These are phyloP conservation scores for Podila epicladia DNA, from an alignment of 192 early-diverging fungal genomes.

Conservation along the genomic window DNA sequence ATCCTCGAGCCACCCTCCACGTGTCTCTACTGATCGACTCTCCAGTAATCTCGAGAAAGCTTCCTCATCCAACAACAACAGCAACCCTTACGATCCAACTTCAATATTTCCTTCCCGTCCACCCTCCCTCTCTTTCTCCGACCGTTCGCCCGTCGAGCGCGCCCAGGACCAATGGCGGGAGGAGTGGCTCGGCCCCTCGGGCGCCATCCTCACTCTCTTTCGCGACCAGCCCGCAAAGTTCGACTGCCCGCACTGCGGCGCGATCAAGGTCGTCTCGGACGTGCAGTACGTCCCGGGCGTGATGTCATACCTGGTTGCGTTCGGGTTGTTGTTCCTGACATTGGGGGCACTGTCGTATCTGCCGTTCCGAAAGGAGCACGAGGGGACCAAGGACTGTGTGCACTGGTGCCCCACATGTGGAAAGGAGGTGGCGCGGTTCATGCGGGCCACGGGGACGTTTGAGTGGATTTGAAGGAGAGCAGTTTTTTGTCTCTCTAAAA, in stretches of 20 bases:
- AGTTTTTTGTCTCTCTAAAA: neutral
- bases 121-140: neutral
- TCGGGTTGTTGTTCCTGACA: slow-evolving; percentile 39
- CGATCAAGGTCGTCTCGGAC: slow-evolving; percentile 38
- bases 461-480: slow-evolving; percentile 29
- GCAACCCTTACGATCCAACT: neutral
- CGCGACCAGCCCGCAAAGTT: slow-evolving; percentile 36
- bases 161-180: slow-evolving; percentile 28
- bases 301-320: slow-evolving; percentile 43
- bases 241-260: slow-evolving; percentile 42
- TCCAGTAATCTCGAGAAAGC: slow-evolving; percentile 11
- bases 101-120: neutral
- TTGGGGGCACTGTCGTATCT: slow-evolving; percentile 29
- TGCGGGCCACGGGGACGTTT: slow-evolving; percentile 31
- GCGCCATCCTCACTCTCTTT: slow-evolving; percentile 39
- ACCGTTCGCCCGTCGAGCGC: neutral
- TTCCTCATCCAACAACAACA: slow-evolving; percentile 10
- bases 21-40: neutral
- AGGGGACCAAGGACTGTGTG: slow-evolving; percentile 41
- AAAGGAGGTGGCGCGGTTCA: slow-evolving; percentile 20
- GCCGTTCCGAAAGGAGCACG: slow-evolving; percentile 34
- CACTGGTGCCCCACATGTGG: slow-evolving; percentile 44
- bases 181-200: slow-evolving; percentile 47
- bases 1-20: neutral
- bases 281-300: slow-evolving; percentile 34